phyloP scores from a whole-genome alignment of 495 filamentous ascomycete genomes.

The Friedmanniomyces endolithicus region DNA sequence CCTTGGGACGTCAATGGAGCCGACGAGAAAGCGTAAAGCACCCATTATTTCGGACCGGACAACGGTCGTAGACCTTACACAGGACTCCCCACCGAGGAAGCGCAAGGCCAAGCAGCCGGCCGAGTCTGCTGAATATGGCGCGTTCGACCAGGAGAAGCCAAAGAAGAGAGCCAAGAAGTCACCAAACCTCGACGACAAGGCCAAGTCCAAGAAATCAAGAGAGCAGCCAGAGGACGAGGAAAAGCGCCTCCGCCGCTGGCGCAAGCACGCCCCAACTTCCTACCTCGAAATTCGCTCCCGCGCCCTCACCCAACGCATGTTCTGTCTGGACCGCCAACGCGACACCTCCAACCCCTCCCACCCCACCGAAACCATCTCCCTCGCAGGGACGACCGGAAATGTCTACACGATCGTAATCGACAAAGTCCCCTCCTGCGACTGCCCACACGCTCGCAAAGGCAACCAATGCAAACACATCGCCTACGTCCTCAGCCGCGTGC shows the following conservation, averaged over 20 bases:
- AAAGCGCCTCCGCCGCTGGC: constrained; percentile 14
- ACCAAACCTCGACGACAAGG: constrained; percentile 32
- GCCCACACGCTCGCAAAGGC: constrained; percentile 39
- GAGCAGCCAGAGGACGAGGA: constrained; percentile 12
- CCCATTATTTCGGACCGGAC: background rate
- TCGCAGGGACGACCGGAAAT: constrained; percentile 69
- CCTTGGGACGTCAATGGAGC: background rate
- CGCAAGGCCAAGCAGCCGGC: constrained; percentile 2
- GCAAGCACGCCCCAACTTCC: constrained; percentile 26
- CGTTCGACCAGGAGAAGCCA: background rate
- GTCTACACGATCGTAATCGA: constrained; percentile 53
- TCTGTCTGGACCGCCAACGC: constrained; percentile 41
- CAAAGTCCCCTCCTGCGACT: constrained; percentile 50
- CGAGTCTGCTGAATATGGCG: background rate
- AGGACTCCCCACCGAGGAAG: constrained; percentile 15
- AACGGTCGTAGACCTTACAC: constrained; percentile 13
- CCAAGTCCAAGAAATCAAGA: constrained; percentile 34
- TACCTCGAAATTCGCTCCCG: constrained; percentile 35
- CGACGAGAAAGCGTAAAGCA: constrained; percentile 8
- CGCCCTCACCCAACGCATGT: constrained; percentile 41
- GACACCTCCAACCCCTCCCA: constrained; percentile 27
- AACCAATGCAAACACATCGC: constrained; percentile 70
- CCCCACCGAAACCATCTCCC: constrained; percentile 46
- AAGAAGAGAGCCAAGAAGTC: background rate
- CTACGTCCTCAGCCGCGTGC: constrained; percentile 53